phyloP scores from a whole-genome alignment of 495 filamentous ascomycete species.

The Xylaria intraflava region DNA sequence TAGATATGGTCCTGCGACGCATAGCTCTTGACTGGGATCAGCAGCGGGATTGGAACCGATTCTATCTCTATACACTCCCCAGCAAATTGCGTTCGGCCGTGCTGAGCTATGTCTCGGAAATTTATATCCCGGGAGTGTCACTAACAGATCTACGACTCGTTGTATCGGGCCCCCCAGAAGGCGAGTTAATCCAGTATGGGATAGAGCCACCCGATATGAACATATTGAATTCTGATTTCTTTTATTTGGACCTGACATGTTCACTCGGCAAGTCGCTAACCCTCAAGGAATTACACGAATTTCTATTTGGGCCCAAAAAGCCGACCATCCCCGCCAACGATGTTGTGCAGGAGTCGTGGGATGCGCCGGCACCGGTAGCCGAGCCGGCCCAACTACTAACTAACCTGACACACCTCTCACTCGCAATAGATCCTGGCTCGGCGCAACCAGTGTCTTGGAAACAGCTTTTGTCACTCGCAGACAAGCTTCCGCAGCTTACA shows the following conservation, averaged over 20 bases:
- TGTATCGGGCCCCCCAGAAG: constrained; percentile 27
- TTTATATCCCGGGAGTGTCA: constrained; percentile 39
- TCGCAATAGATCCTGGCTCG: constrained; percentile 37
- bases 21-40: constrained; percentile 66
- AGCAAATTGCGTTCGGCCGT: constrained; percentile 53
- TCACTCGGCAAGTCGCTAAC: constrained; percentile 53
- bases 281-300: constrained; percentile 52
- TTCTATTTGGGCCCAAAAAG: constrained; percentile 35
- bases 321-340: constrained; percentile 14
- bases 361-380: constrained; percentile 22
- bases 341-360: constrained; percentile 37
- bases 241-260: constrained; percentile 57
- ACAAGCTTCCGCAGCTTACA: constrained; percentile 58
- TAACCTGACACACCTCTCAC: constrained; percentile 51
- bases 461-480: constrained; percentile 55
- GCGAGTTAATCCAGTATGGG: constrained; percentile 19
- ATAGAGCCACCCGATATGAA: constrained; percentile 19
- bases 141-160: constrained; percentile 35
- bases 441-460: constrained; percentile 53
- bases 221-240: constrained; percentile 46
- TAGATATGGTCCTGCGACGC: constrained; percentile 50
- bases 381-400: constrained; percentile 35
- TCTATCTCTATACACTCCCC: constrained; percentile 59
- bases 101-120: constrained; percentile 56
- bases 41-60: constrained; percentile 58